A percentile compares a stretch with the other conserved stretches of the same genome.
Conservation (phyloP, 108 stramenopile genomes). For the Skeletonema grethae region DNA sequence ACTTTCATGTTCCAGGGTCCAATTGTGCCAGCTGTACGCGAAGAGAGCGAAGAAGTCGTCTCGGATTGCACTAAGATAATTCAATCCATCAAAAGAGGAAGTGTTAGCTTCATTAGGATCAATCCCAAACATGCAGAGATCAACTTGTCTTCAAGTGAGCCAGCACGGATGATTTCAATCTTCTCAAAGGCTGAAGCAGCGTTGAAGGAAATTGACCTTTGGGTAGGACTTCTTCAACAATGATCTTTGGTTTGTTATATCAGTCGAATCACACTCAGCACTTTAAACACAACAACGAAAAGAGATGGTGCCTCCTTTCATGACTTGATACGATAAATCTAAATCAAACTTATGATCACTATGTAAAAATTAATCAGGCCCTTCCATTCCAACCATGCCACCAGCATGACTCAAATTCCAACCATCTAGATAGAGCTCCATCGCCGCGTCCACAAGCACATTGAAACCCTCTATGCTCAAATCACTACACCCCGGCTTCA, state of each 20-base stretch:
- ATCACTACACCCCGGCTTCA: conserved; percentile 15
- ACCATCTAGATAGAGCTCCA: conserved; percentile 35
- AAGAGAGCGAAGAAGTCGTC: conserved; percentile 56
- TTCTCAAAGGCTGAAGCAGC: conserved; percentile 21
- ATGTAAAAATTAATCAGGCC: conserved; percentile 14
- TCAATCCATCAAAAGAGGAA: conserved; percentile 10
- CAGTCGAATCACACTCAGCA: no score
- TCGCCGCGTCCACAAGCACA: conserved; percentile 21
- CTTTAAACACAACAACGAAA: no score
- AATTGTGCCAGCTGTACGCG: conserved; percentile 59
- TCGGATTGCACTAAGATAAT: conserved; percentile 36
- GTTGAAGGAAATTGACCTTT: conserved; percentile 24
- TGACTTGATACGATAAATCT: no score
- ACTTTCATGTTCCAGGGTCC: conserved; percentile 7
- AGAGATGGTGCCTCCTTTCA: no score
- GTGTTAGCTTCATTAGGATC: conserved; percentile 41
- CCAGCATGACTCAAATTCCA: conserved; percentile 16
- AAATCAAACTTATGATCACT: no score
- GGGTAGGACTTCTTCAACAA: conserved; percentile 12
- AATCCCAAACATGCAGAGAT: conserved; percentile 46
- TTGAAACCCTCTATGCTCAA: conserved; percentile 27
- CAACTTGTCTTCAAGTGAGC: not conserved
- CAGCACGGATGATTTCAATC: conserved; percentile 25
- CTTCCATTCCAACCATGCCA: conserved; percentile 29
- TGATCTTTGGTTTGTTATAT: no score